Conservation (phyloP, 805 yeast genomes). For the Schizosaccharomyces octosporus region DNA sequence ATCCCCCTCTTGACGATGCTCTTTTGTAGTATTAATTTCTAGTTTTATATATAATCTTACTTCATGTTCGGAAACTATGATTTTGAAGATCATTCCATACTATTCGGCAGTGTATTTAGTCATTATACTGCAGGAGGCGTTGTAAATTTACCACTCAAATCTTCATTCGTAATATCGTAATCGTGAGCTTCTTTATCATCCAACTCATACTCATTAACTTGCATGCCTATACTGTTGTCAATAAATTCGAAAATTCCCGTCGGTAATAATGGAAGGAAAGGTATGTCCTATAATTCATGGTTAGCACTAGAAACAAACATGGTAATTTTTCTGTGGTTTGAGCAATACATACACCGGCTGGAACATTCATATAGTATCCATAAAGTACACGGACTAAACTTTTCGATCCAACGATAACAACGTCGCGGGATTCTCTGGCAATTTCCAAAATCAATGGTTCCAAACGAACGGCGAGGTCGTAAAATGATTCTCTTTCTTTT, state of each 20-base stretch:
- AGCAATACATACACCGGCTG: slow-evolving; percentile 19
- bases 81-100: too few relatives aligned
- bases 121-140: too few relatives aligned
- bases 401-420: slow-evolving; percentile 80
- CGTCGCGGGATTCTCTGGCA: slow-evolving; percentile 64
- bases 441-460: slow-evolving; percentile 83
- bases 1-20: neutral
- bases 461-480: slow-evolving; percentile 80
- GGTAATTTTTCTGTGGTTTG: neutral
- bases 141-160: too few relatives aligned
- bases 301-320: neutral
- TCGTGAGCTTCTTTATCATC: too few relatives aligned
- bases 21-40: neutral
- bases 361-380: slow-evolving; percentile 83
- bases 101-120: too few relatives aligned
- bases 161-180: too few relatives aligned
- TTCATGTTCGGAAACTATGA: too few relatives aligned
- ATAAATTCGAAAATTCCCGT: neutral
- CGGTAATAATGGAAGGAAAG: neutral
- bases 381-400: slow-evolving; percentile 69
- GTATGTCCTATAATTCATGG: too few relatives aligned
- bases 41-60: too few relatives aligned
- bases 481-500: slow-evolving; percentile 83
- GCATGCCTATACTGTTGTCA: neutral
- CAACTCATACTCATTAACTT: neutral